phyloP scores from a whole-genome alignment of 306 rosid species.

The Vigna hirtella region DNA sequence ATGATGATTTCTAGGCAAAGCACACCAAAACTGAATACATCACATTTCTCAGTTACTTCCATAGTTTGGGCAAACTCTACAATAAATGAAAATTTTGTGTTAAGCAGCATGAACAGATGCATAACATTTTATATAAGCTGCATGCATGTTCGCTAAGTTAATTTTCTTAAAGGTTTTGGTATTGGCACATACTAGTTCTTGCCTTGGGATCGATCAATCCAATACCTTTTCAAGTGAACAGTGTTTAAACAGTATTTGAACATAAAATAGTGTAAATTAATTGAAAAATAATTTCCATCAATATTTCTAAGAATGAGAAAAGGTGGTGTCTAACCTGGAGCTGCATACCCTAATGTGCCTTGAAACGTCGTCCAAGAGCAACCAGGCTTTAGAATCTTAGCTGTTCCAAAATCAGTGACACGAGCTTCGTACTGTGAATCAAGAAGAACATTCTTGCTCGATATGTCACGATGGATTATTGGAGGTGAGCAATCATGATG shows the following conservation, averaged over 20 bases:
- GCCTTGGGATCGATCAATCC: too few relatives aligned
- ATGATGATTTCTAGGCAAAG: slow-evolving; percentile 38
- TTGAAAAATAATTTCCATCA: not conserved
- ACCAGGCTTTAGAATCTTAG: slow-evolving; percentile 8
- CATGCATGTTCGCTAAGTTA: not conserved
- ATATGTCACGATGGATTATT: slow-evolving; percentile 42
- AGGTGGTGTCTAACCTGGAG: slow-evolving; percentile 38
- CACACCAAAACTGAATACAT: slow-evolving; percentile 43
- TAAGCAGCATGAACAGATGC: too few relatives aligned
- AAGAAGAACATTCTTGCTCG: slow-evolving; percentile 44
- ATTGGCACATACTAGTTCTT: too few relatives aligned
- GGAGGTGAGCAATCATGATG: slow-evolving; percentile 41
- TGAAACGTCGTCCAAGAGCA: slow-evolving; percentile 30
- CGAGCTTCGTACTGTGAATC: slow-evolving; percentile 38
- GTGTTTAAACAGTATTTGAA: not conserved
- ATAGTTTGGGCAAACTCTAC: slow-evolving; percentile 34
- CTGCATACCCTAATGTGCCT: slow-evolving; percentile 40
- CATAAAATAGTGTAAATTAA: not conserved
- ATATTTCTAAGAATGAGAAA: not conserved
- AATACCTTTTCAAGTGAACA: not conserved
- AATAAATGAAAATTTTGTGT: not conserved
- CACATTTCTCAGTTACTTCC: slow-evolving; percentile 40
- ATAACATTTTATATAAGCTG: too few relatives aligned
- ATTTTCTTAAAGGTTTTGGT: slow-evolving; percentile 7
- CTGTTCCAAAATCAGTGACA: slow-evolving; percentile 24